These are phyloP conservation scores for Rhododendron ovatum DNA, from an alignment of 148 eudicot genomes.

Conservation along the genomic window DNA sequence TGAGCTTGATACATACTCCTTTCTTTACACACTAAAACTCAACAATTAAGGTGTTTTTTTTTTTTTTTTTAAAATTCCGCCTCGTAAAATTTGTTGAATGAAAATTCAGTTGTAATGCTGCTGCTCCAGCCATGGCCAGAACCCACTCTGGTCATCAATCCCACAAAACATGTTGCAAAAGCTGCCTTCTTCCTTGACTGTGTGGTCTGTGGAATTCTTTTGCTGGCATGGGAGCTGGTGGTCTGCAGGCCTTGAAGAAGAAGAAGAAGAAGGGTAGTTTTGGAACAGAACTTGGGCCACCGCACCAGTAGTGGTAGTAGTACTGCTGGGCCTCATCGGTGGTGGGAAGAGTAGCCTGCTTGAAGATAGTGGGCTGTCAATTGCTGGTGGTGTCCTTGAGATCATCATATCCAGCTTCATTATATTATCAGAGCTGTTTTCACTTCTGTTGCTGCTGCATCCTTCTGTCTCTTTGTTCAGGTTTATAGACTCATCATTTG, in stretches of 20 bases:
- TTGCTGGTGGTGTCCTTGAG: slow-evolving; percentile 54
- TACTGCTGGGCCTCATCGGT: slow-evolving; percentile 40
- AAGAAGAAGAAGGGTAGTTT: slow-evolving; percentile 29
- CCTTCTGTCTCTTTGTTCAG: slow-evolving; percentile 97
- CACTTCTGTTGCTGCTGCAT: slow-evolving; percentile 75
- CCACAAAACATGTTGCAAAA: slow-evolving; percentile 71
- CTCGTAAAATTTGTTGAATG: not conserved
- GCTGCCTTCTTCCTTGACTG: slow-evolving; percentile 62
- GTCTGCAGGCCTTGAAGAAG: not conserved
- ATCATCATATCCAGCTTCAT: slow-evolving; percentile 45
- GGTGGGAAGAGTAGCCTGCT: slow-evolving; percentile 56
- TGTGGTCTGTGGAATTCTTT: slow-evolving; percentile 26
- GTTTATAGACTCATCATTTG: slow-evolving; percentile 80
- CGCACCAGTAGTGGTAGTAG: not conserved
- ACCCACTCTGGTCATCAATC: slow-evolving; percentile 75
- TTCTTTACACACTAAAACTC: slow-evolving; percentile 30
- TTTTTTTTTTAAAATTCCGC: not conserved
- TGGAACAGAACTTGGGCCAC: slow-evolving; percentile 51
- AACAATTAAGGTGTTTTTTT: not conserved
- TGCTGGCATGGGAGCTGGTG: no score
- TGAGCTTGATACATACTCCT: slow-evolving; percentile 26
- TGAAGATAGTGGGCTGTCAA: slow-evolving; percentile 45
- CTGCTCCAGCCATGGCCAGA: slow-evolving; percentile 96
- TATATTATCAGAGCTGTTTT: slow-evolving; percentile 68
- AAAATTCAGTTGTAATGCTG: slow-evolving; percentile 55